phyloP scores from a whole-genome alignment of 2,329 filamentous ascomycete species.

The Colletotrichum magnum region DNA sequence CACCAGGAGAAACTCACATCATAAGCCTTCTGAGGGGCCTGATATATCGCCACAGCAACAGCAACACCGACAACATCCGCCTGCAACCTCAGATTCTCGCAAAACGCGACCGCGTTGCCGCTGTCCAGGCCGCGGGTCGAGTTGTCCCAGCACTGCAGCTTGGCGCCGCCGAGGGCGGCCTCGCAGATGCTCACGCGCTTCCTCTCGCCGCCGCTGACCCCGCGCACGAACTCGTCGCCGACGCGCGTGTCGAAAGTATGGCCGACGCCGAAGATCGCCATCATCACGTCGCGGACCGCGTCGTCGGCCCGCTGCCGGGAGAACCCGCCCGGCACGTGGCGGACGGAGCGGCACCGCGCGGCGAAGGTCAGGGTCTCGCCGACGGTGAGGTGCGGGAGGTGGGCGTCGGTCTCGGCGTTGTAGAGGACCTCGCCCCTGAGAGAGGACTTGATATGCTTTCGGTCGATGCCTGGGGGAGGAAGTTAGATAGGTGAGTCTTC shows the following conservation, averaged over 20 bases:
- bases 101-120: slow-evolving; percentile 68
- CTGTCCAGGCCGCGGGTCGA: slow-evolving; percentile 78
- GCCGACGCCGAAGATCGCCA: slow-evolving; percentile 76
- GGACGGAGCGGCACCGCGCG: slow-evolving; percentile 65
- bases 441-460: slow-evolving; percentile 43
- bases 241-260: slow-evolving; percentile 82
- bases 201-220: slow-evolving; percentile 80
- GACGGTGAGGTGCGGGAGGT: slow-evolving; percentile 71
- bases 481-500: no score
- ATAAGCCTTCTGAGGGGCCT: slow-evolving; percentile 40
- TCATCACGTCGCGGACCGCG: slow-evolving; percentile 65
- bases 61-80: slow-evolving; percentile 45
- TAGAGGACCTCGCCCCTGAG: slow-evolving; percentile 74
- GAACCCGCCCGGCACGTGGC: slow-evolving; percentile 61
- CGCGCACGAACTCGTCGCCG: slow-evolving; percentile 81
- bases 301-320: slow-evolving; percentile 56
- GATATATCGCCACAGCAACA: slow-evolving; percentile 36
- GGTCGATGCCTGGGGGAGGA: no score
- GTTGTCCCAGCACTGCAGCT: slow-evolving; percentile 78
- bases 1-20: slow-evolving; percentile 3
- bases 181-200: slow-evolving; percentile 76
- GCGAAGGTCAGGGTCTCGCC: slow-evolving; percentile 75
- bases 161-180: slow-evolving; percentile 69
- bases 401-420: slow-evolving; percentile 75
- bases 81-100: slow-evolving; percentile 63